These are phyloP conservation scores for Zymoseptoria tritici DNA, from an alignment of 2,329 filamentous ascomycete genomes.

Conservation along the genomic window DNA sequence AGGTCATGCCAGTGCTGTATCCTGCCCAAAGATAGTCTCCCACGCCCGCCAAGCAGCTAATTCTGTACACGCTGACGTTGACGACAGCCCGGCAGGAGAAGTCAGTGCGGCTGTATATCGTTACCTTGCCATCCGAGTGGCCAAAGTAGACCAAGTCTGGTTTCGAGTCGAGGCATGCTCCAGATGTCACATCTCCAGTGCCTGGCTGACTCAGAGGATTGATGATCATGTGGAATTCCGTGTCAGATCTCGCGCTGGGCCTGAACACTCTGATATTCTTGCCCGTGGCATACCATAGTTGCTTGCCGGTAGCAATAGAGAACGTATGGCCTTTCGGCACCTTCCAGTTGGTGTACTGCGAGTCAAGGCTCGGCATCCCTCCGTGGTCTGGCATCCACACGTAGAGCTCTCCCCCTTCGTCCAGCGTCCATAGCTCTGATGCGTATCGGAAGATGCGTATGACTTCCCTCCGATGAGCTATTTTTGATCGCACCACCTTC, in stretches of 20 bases:
- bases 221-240: slow-evolving; percentile 67
- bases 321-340: slow-evolving; percentile 77
- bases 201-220: slow-evolving; percentile 63
- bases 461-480: slow-evolving; percentile 72
- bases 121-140: slow-evolving; percentile 88
- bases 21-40: slow-evolving; percentile 84
- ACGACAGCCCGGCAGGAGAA: slow-evolving; percentile 72
- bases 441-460: slow-evolving; percentile 78
- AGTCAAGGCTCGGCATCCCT: slow-evolving; percentile 67
- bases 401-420: slow-evolving; percentile 78
- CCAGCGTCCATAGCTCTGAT: slow-evolving; percentile 88
- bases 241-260: slow-evolving; percentile 60
- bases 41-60: slow-evolving; percentile 75
- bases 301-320: slow-evolving; percentile 76
- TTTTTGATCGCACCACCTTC: slow-evolving; percentile 61
- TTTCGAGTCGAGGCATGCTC: slow-evolving; percentile 65
- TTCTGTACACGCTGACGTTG: slow-evolving; percentile 89
- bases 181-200: slow-evolving; percentile 81
- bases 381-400: slow-evolving; percentile 73
- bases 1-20: slow-evolving; percentile 89
- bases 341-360: slow-evolving; percentile 68
- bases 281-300: slow-evolving; percentile 80
- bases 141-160: slow-evolving; percentile 81
- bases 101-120: slow-evolving; percentile 75
- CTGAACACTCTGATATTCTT: slow-evolving; percentile 82